A percentile compares a stretch with the other conserved stretches of the same genome.
Conservation (phyloP, 2,329 filamentous ascomycete species). For the Diaporthe sp. region DNA sequence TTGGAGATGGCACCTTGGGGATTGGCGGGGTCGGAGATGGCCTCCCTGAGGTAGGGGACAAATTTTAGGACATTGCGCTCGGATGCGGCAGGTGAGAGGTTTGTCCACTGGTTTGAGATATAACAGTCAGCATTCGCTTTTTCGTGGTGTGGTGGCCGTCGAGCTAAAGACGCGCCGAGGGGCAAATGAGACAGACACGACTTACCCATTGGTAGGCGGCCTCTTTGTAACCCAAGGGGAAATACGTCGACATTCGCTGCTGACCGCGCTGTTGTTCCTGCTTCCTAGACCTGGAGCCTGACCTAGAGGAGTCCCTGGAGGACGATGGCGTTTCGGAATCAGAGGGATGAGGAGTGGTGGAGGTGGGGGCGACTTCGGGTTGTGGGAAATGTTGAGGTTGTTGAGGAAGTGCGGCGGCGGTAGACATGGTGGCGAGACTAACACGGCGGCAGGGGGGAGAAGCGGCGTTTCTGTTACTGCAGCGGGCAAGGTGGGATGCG, state of each 20-base stretch:
- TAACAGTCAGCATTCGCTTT: constrained; percentile 10
- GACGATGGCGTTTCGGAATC: constrained; percentile 33
- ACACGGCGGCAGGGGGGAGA: constrained; percentile 9
- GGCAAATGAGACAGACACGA: constrained; percentile 47
- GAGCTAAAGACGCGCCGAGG: not conserved
- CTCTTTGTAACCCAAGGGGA: constrained; percentile 92
- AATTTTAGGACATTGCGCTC: constrained; percentile 91
- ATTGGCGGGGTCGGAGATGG: constrained; percentile 69
- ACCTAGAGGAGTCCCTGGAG: constrained; percentile 25
- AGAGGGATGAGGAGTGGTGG: constrained; percentile 9
- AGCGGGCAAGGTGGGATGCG: constrained; percentile 4
- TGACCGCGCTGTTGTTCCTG: constrained; percentile 27
- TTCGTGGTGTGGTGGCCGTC: constrained; percentile 34
- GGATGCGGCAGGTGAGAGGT: constrained; percentile 83
- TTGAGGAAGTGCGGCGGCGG: constrained; percentile 45
- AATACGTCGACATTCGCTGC: constrained; percentile 71
- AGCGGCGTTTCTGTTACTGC: constrained; percentile 29
- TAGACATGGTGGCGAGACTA: constrained; percentile 47
- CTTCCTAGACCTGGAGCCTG: constrained; percentile 32
- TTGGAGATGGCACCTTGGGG: constrained; percentile 61
- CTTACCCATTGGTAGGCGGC: constrained; percentile 91
- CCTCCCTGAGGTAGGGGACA: constrained; percentile 85
- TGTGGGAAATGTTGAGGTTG: constrained; percentile 43
- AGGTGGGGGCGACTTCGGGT: constrained; percentile 9
- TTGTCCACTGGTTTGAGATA: constrained; percentile 77